Percentiles rank a stretch among this genome's conserved stretches.
These are phyloP conservation scores for Dothistroma septosporum DNA, from an alignment of 2,329 filamentous ascomycete genomes.

Conservation along the genomic window DNA sequence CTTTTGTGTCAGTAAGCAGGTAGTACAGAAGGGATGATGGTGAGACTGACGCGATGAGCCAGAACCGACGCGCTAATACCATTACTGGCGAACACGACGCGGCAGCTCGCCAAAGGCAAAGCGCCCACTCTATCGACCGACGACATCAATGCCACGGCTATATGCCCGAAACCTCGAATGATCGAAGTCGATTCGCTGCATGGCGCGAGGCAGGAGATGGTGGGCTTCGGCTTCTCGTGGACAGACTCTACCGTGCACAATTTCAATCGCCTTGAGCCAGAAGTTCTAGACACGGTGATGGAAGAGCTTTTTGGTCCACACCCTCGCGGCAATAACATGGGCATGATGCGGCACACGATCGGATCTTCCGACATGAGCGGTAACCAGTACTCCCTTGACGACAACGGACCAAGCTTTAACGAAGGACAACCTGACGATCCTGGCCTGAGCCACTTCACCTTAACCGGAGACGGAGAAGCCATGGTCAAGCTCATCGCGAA, in stretches of 20 bases:
- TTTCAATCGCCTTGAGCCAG: slow-evolving; percentile 33
- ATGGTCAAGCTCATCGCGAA: slow-evolving; percentile 38
- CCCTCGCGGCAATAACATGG: slow-evolving; percentile 35
- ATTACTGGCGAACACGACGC: slow-evolving; percentile 18
- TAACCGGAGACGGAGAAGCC: slow-evolving; percentile 35
- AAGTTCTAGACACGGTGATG: slow-evolving; percentile 32
- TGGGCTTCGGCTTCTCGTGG: slow-evolving; percentile 40
- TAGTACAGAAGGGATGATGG: neutral
- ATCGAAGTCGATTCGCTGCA: slow-evolving; percentile 18
- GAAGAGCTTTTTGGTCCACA: slow-evolving; percentile 33
- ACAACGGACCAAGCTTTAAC: slow-evolving; percentile 32
- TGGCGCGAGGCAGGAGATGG: slow-evolving; percentile 26
- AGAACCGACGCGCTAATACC: slow-evolving; percentile 26
- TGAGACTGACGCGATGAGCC: neutral
- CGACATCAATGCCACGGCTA: slow-evolving; percentile 8
- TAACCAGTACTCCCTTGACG: slow-evolving; percentile 38
- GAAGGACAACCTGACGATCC: slow-evolving; percentile 35
- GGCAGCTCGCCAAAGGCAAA: slow-evolving; percentile 20
- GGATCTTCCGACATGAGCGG: slow-evolving; percentile 37
- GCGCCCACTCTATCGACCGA: slow-evolving; percentile 11
- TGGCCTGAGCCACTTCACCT: slow-evolving; percentile 31
- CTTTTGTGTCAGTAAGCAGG: slow-evolving; percentile 14
- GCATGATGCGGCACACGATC: slow-evolving; percentile 41
- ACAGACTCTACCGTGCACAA: slow-evolving; percentile 39
- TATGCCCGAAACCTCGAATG: slow-evolving; percentile 7